Base-by-base conservation (phyloP, 148 eudicot genomes). In the Chenopodium quinoa region DNA sequence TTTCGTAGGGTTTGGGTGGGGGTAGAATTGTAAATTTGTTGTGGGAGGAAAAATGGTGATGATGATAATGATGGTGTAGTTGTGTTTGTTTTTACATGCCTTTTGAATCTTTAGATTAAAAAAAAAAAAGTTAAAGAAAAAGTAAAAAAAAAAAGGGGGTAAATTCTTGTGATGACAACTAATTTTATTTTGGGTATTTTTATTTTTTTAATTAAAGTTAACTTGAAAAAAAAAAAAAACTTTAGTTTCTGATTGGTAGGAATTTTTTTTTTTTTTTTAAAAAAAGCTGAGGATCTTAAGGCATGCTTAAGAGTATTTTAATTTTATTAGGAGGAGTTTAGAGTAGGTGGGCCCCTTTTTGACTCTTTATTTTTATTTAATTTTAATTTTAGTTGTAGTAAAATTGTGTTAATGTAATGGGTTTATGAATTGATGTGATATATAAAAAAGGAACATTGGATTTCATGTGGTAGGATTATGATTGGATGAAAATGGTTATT, bases 11-110 rank as follows among this genome's bases (percentile, higher is more conserved):
- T 32, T 5, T 1, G 4, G 4, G 0, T 34, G 52, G 74, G 74
- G 74, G 74, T 71, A 71, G 74, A 40, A 71, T 71, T 71, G 74
- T 71, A 40, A 71, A 71, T 40, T 37, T 40, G 14, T 40, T 56
- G 7, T 56, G 62, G 16, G 74, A 19, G 50, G 9, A 4, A 22
- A 3, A 22, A 34, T 37, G 22, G 13, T 22, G 27, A 13, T 3
- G 37, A 22, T 31, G 46, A 29, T 31, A 31, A 62, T 20, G 23
- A 68, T 31, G 48, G 1, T 70, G 74, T 71, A 20, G 23, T 71
- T 34, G 73, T 71, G 40, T 48, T 71, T 69, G 73, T 71, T 71
- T 48, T 71, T 19, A 31, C 73, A 69, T 69, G 73, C 73, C 46
- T 37, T 62, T 62, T 62, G 66, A 8, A 20, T 62, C 44, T 40